Base-by-base conservation (phyloP, 2,329 filamentous ascomycete genomes). In the Aspergillus sp. region DNA sequence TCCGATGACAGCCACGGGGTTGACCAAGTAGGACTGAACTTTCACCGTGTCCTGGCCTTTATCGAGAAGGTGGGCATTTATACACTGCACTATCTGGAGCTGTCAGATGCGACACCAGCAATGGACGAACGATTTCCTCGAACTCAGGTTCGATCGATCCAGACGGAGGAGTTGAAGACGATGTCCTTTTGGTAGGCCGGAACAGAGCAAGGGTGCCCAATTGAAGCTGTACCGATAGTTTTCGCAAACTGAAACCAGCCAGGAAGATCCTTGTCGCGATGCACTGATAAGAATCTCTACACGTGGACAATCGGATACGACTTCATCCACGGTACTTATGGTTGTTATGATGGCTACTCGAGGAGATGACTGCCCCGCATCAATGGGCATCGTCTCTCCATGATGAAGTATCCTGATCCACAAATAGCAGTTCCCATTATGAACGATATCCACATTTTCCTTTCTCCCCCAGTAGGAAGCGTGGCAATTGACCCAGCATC, bases 1-100 rank as follows among this genome's bases (percentile, higher is more conserved):
- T 95, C 88, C 6, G 93, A 98, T 65, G 93, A 98, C 68, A 95
- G 90, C 64, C 93, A 98, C 70, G 88, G 88, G 33, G 78, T 89
- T 46, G 85, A 79, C 2, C 91, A 98, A 62, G 78, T 98, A 5
- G 89, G 83, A n/a, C 83, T 88, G 40, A 91, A 95, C 62, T 97
- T 93, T 69, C 61, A 65, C 37, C 79, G 78, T 33, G 81, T 86
- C 5, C 68, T 94, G 45, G 74, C 79, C 1, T 95, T 87, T 63
- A 70, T 95, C 44, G 76, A 81, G 50, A 75, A 50, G 6, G 58
- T 59, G 13, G 70, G 64, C 19, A 68, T 74, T 19, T 44, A 47
- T n/a, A 61, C 52, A 3, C 28, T 72, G 44, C 60, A 70, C 54
- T 66, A 68, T 50, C 47, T 72, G 44, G 58, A 59, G 39, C 45